Conservation (phyloP, 2,329 filamentous ascomycete genomes). For the Neurospora crassa region DNA sequence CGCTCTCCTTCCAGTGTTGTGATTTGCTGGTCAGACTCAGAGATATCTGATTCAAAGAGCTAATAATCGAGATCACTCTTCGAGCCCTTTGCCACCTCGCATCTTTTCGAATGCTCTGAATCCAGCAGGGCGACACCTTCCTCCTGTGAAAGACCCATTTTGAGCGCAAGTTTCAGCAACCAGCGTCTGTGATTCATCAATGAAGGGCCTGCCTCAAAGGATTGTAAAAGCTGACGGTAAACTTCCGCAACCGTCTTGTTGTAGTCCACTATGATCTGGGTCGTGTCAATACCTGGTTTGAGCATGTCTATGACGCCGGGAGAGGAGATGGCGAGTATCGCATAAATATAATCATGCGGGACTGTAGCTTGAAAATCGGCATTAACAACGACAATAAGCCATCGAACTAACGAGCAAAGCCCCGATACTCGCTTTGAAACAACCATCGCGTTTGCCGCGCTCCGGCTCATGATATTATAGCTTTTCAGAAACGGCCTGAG, state of each 20-base stretch:
- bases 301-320: background rate
- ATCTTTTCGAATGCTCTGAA: background rate
- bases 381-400: fast-evolving
- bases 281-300: background rate
- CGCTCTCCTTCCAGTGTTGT: background rate
- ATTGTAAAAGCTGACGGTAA: background rate
- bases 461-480: too few species aligned
- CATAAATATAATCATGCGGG: background rate
- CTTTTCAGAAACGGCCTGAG: too few species aligned
- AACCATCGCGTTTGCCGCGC: background rate
- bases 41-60: background rate
- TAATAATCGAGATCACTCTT: background rate
- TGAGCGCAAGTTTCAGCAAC: background rate
- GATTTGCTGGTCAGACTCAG: background rate
- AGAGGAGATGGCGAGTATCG: background rate
- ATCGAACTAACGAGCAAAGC: background rate
- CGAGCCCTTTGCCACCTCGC: too few species aligned
- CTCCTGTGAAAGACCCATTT: background rate
- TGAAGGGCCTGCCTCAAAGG: background rate
- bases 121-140: background rate
- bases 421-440: fast-evolving
- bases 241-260: background rate
- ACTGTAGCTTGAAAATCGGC: background rate
- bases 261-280: background rate
- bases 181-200: background rate